Base-by-base conservation (phyloP, 2,329 filamentous ascomycete genomes). In the Monosporascus ibericus region DNA sequence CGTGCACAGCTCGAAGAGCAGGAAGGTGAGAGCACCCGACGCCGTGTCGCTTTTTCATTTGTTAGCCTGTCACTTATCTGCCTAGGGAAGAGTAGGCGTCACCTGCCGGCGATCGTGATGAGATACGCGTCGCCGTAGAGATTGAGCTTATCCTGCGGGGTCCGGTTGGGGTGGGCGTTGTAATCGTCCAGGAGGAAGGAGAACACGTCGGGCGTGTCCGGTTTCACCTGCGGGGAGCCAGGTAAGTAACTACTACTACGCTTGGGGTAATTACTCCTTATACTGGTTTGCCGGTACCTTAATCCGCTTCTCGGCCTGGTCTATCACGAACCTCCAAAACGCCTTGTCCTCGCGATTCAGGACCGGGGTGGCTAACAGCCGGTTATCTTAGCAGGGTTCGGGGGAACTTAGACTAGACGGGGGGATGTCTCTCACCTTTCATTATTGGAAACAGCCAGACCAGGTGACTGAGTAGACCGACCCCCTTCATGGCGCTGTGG, bases 41-140 rank as follows among this genome's bases (percentile, higher is more conserved):
- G 53, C 54, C 6, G 54, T 60, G n/a, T 60, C 56, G 44, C 58
- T 60, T 38, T 34, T 14, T 11, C 30, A 11, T 39, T 34, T 47
- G 25, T 14, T 18, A 22, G 8, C 6, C 5, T 22, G 14, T 6
- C 38, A 51, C 30, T 4, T 18, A 38, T 48, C 38, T 14, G 17
- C n/a, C 18, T 15, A 18, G 15, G 34, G 15, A 17, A 48, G 8
- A 8, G 15, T 8, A 38, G 22, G 30, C 30, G 55, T 44, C 52
- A 66, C 65, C 67, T 68, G 47, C 68, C 68, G 7, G 67, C 68
- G 2, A 68, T 60, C 0, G 64, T 57, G 24, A 69, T 65, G 0
- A 68, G 52, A n/a, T 62, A 54, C 4, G 61, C 61, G 27, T 70
- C 68, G 3, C 60, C 65, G 11, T 62, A 50, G 0, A 70, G 57